Evolutionary conservation across 257 asterid species (phyloP).

Genomic region (Lantana camara): DNA sequence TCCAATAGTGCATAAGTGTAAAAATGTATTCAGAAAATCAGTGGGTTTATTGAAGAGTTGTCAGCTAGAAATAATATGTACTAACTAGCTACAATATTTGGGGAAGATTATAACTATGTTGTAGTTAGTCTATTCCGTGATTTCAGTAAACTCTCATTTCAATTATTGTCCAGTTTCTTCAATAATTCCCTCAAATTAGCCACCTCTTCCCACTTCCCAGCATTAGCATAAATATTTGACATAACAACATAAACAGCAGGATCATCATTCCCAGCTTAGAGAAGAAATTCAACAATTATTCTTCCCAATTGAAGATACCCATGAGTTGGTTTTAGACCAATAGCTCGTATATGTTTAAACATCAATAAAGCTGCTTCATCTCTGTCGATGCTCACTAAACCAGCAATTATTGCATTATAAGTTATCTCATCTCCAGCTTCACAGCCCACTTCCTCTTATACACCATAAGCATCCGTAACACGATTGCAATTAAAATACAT

Average conservation of each 20-base stretch:
- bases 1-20: too few relatives aligned
- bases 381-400: slow-evolving; percentile 60
- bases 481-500: slow-evolving; percentile 65
- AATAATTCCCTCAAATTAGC: slow-evolving; percentile 69
- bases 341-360: slow-evolving; percentile 57
- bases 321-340: slow-evolving; percentile 65
- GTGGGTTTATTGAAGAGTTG: too few relatives aligned
- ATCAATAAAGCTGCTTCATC: slow-evolving; percentile 53
- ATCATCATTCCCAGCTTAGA: slow-evolving; percentile 58
- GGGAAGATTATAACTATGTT: too few relatives aligned
- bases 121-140: too few relatives aligned
- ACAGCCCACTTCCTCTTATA: slow-evolving; percentile 55
- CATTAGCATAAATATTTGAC: slow-evolving; percentile 77
- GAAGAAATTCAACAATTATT: slow-evolving; percentile 54
- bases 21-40: too few relatives aligned
- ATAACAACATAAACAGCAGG: slow-evolving; percentile 64
- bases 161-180: too few relatives aligned
- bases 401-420: slow-evolving; percentile 66
- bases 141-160: too few relatives aligned
- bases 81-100: too few relatives aligned
- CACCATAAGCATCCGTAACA: slow-evolving; percentile 47
- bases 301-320: slow-evolving; percentile 65
- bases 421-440: slow-evolving; percentile 58
- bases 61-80: too few relatives aligned
- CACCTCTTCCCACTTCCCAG: slow-evolving; percentile 80